These are phyloP conservation scores for Stachybotrys echinatus DNA, from an alignment of 2,329 filamentous ascomycete species.

Conservation along the genomic window DNA sequence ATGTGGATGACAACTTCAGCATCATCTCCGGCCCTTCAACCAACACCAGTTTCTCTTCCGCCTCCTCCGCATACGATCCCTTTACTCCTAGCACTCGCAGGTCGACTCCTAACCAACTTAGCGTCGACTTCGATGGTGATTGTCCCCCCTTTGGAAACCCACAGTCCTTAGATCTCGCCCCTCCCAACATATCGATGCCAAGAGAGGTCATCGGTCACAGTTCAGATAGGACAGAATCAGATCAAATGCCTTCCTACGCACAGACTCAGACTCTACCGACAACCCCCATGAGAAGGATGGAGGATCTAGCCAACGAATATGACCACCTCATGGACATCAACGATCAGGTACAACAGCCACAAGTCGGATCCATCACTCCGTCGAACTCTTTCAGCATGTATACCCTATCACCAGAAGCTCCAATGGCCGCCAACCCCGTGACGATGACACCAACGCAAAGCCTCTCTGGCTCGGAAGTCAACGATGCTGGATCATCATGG, in stretches of 20 bases:
- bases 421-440: constrained; percentile 26
- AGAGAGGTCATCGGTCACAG: neutral
- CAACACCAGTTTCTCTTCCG: constrained; percentile 31
- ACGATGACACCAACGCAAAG: constrained; percentile 36
- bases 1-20: constrained; percentile 34
- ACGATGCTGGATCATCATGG: constrained; percentile 31
- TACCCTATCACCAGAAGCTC: constrained; percentile 25
- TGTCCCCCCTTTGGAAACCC: constrained; percentile 18
- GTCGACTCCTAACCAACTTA: constrained; percentile 33
- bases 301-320: constrained; percentile 28
- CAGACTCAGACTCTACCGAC: constrained; percentile 23
- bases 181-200: neutral
- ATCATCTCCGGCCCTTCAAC: constrained; percentile 31
- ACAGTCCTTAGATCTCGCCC: constrained; percentile 14
- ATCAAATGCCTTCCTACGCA: constrained; percentile 22
- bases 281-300: constrained; percentile 31
- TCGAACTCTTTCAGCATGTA: constrained; percentile 29
- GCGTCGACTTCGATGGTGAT: constrained; percentile 30
- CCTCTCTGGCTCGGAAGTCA: constrained; percentile 31
- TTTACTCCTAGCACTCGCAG: constrained; percentile 40
- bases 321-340: constrained; percentile 33
- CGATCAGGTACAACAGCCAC: constrained; percentile 20
- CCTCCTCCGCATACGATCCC: constrained; percentile 34
- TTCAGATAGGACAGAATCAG: constrained; percentile 23
- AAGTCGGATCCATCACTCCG: constrained; percentile 31